Evolutionary conservation across 2,329 filamentous ascomycete species (phyloP).

Genomic region (Claviceps cyperi): DNA sequence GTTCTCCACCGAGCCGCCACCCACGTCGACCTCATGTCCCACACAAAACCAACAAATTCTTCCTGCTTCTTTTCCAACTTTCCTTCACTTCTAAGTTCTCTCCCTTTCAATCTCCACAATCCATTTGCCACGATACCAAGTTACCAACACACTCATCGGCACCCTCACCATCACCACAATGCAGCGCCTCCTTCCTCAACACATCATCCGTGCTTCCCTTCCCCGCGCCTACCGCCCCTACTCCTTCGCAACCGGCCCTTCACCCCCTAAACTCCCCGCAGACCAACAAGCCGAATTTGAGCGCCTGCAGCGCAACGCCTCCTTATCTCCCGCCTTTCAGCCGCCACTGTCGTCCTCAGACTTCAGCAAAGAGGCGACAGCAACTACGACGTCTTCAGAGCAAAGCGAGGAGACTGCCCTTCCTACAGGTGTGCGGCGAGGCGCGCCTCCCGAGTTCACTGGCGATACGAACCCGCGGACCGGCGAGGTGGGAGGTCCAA

Average conservation of each 20-base stretch:
- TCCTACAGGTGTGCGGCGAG: slow-evolving; percentile 51
- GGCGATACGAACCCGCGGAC: slow-evolving; percentile 87
- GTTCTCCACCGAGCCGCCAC: too few relatives aligned
- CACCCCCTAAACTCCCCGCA: slow-evolving; percentile 75
- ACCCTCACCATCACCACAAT: not conserved
- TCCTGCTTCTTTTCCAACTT: too few relatives aligned
- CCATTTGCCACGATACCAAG: not conserved
- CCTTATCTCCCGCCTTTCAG: slow-evolving; percentile 29
- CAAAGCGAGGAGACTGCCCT: slow-evolving; percentile 15
- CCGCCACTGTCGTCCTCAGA: not conserved
- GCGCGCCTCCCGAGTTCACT: slow-evolving; percentile 80
- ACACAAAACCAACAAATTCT: too few relatives aligned
- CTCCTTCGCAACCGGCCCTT: slow-evolving; percentile 39
- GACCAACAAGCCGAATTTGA: slow-evolving; percentile 87
- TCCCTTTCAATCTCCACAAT: too few relatives aligned
- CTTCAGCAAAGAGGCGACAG: not conserved
- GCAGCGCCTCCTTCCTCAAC: not conserved
- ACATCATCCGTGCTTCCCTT: not conserved
- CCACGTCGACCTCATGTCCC: too few relatives aligned
- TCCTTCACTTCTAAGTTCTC: too few relatives aligned
- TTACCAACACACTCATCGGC: not conserved
- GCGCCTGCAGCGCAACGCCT: slow-evolving; percentile 55
- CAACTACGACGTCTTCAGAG: slow-evolving; percentile 5
- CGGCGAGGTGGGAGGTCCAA: slow-evolving; percentile 88
- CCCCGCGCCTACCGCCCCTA: slow-evolving; percentile 14